A percentile compares a stretch with the other conserved stretches of the same genome.
Conservation (phyloP, 805 yeast species). For the Torulaspora maleeae region DNA sequence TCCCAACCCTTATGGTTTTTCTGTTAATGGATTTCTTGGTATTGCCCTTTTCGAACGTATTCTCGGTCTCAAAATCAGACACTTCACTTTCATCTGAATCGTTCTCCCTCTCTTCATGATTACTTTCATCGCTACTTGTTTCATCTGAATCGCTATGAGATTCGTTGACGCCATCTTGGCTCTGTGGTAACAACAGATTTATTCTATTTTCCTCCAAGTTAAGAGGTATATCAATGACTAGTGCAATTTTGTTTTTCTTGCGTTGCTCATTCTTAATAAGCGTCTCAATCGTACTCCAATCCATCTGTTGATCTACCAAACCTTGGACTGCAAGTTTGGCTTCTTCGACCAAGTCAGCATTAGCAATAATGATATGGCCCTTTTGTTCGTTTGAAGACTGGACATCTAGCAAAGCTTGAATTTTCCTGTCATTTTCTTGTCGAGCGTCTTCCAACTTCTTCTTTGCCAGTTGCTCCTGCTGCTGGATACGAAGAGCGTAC, state of each 20-base stretch:
- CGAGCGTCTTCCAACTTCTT: constrained; percentile 72
- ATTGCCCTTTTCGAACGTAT: constrained; percentile 8
- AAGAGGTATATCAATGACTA: constrained; percentile 58
- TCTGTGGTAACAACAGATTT: constrained; percentile 40
- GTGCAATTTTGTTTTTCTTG: constrained; percentile 61
- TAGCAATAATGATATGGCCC: constrained; percentile 67
- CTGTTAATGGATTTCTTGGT: constrained; percentile 8
- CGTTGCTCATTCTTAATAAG: constrained; percentile 64
- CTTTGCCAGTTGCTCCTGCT: constrained; percentile 69
- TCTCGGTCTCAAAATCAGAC: constrained; percentile 21
- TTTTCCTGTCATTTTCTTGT: constrained; percentile 63
- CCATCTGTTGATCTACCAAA: constrained; percentile 78
- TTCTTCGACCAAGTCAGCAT: constrained; percentile 66
- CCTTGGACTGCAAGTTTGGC: constrained; percentile 64
- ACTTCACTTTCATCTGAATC: constrained; percentile 18
- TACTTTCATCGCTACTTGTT: constrained; percentile 12
- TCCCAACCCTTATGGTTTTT: constrained; percentile 46
- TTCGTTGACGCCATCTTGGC: constrained; percentile 35
- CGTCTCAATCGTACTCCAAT: constrained; percentile 86
- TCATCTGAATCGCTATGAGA: constrained; percentile 24
- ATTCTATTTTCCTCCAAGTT: constrained; percentile 66
- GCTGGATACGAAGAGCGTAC: constrained; percentile 66
- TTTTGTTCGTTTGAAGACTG: constrained; percentile 60
- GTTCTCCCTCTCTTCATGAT: not conserved
- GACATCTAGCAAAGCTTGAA: constrained; percentile 57